These are phyloP conservation scores for Coccinonectria pachysandricola DNA, from an alignment of 2,329 filamentous ascomycete genomes.

Conservation along the genomic window DNA sequence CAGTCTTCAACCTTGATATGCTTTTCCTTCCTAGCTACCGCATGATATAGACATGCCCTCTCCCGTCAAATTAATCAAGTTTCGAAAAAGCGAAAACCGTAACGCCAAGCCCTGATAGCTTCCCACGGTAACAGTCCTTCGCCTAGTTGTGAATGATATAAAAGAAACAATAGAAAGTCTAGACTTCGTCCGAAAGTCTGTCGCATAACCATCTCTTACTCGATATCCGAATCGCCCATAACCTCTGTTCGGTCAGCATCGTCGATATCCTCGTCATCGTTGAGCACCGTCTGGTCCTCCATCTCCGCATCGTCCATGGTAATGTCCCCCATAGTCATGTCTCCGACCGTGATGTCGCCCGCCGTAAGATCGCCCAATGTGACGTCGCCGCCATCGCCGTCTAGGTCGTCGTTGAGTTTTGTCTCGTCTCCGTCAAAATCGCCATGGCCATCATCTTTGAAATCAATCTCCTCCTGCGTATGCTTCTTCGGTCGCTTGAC, in stretches of 20 bases:
- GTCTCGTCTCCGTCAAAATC: not conserved
- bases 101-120: too few species aligned
- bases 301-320: conserved; percentile 44
- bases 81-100: too few species aligned
- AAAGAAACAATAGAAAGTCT: too few species aligned
- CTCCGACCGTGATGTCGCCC: conserved; percentile 5
- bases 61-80: too few species aligned
- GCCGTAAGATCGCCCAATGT: conserved; percentile 31
- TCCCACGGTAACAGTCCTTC: too few species aligned
- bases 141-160: too few species aligned
- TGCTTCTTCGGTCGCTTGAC: conserved; percentile 31
- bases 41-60: too few species aligned
- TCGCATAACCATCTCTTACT: too few species aligned
- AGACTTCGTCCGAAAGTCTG: too few species aligned
- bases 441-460: conserved; percentile 18
- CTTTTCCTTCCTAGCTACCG: too few species aligned
- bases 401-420: conserved; percentile 8
- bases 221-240: conserved; percentile 26
- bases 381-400: conserved; percentile 19
- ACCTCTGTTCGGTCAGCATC: conserved; percentile 30
- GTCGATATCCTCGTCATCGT: conserved; percentile 35
- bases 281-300: conserved; percentile 31
- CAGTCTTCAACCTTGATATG: too few species aligned
- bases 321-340: conserved; percentile 23
- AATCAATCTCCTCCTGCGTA: conserved; percentile 17